Conservation (phyloP, 345 rosid species). For the Barbarea vulgaris region DNA sequence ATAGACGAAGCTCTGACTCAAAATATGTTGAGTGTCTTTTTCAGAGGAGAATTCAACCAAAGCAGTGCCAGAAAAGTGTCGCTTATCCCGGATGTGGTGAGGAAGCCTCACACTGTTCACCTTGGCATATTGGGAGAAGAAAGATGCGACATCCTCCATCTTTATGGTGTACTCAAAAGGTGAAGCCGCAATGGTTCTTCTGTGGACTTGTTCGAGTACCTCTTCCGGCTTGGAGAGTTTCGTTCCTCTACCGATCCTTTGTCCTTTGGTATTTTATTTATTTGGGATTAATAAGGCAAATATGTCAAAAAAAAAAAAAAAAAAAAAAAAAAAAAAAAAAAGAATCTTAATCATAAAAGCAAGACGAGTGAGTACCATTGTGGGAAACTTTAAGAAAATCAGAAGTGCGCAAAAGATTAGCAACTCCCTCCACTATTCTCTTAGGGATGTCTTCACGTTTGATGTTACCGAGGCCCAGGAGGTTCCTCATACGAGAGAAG, state of each 20-base stretch:
- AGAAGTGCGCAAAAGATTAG: slow-evolving; percentile 38
- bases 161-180: slow-evolving; percentile 45
- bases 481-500: slow-evolving; percentile 47
- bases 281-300: background rate
- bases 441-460: slow-evolving; percentile 39
- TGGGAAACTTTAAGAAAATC: slow-evolving; percentile 44
- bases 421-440: slow-evolving; percentile 24
- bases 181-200: slow-evolving; percentile 54
- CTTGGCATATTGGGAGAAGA: slow-evolving; percentile 53
- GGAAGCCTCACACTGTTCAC: slow-evolving; percentile 62
- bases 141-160: slow-evolving; percentile 47
- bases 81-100: slow-evolving; percentile 53
- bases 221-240: slow-evolving; percentile 45
- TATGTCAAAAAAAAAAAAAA: background rate
- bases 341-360: background rate
- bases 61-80: slow-evolving; percentile 54
- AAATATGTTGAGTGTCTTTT: slow-evolving; percentile 44
- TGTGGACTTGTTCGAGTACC: slow-evolving; percentile 49
- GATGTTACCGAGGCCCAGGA: slow-evolving; percentile 41
- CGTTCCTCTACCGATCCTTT: slow-evolving; percentile 49
- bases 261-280: slow-evolving; percentile 44
- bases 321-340: too few species aligned
- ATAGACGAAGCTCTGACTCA: slow-evolving; percentile 48
- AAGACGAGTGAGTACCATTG: slow-evolving; percentile 36
- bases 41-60: slow-evolving; percentile 61